A percentile compares a stretch with the other conserved stretches of the same genome.
Conservation (phyloP, 352 stramenopile genomes). For the Pythium guiyangense region DNA sequence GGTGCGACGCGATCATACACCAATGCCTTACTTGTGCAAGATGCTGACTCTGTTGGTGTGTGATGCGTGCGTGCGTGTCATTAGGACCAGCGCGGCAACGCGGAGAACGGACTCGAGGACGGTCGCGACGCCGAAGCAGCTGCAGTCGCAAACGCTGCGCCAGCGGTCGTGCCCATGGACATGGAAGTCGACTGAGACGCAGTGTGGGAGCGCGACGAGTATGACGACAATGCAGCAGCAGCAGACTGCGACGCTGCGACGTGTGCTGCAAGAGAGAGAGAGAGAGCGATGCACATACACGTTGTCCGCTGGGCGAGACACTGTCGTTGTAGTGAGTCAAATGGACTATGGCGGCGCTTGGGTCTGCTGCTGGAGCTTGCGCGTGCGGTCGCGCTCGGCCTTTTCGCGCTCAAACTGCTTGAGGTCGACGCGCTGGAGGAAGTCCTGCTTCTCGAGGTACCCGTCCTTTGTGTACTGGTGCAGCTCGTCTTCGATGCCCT, state of each 20-base stretch:
- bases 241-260: neutral
- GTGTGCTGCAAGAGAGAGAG: too few relatives aligned
- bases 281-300: too few relatives aligned
- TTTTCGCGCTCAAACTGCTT: conserved; percentile 90
- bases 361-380: conserved; percentile 42
- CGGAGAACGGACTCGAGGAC: conserved; percentile 23
- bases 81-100: conserved; percentile 56
- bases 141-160: conserved; percentile 40
- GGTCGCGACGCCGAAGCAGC: conserved; percentile 20
- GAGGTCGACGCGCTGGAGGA: conserved; percentile 87
- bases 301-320: too few relatives aligned
- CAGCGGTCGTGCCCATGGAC: conserved; percentile 74
- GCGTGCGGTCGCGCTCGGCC: conserved; percentile 75
- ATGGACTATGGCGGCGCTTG: neutral
- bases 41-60: too few relatives aligned
- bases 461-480: conserved; percentile 92
- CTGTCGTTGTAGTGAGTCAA: too few relatives aligned
- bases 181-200: conserved; percentile 65
- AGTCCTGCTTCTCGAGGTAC: conserved; percentile 95
- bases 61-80: neutral
- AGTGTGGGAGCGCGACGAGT: neutral
- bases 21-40: too few relatives aligned
- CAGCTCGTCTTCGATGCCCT: conserved; percentile 91
- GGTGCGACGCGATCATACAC: conserved; percentile 21
- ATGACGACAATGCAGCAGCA: neutral